Conservation (phyloP, 2,329 filamentous ascomycete species). For the Camptophora hylomeconis region DNA sequence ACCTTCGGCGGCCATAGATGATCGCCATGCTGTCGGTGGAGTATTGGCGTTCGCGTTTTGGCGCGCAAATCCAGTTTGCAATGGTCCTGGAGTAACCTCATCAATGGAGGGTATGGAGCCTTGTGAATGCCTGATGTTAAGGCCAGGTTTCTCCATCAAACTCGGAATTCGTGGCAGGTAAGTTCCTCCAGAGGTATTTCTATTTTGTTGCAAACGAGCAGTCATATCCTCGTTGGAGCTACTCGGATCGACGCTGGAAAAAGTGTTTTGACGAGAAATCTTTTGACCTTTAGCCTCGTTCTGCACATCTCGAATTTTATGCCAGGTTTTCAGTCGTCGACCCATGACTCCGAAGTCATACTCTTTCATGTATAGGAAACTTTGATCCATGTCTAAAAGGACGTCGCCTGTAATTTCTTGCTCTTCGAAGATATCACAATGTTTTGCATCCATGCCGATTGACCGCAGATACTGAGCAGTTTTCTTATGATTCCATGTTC, state of each 20-base stretch:
- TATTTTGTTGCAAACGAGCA: slow-evolving; percentile 26
- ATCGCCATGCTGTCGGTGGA: slow-evolving; percentile 31
- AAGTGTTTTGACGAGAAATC: neutral
- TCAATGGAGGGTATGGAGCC: neutral
- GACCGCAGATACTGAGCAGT: slow-evolving; percentile 85
- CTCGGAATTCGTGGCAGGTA: slow-evolving; percentile 32
- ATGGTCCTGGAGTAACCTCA: neutral
- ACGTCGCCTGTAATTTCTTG: slow-evolving; percentile 95
- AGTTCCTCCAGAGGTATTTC: slow-evolving; percentile 24
- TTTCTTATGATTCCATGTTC: slow-evolving; percentile 63
- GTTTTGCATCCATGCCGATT: slow-evolving; percentile 69
- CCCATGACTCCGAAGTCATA: slow-evolving; percentile 89
- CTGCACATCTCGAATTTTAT: slow-evolving; percentile 85
- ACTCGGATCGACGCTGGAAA: slow-evolving; percentile 9
- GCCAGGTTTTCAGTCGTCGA: slow-evolving; percentile 82
- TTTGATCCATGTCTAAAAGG: slow-evolving; percentile 85
- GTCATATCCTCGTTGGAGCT: slow-evolving; percentile 28
- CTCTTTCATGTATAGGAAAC: slow-evolving; percentile 87
- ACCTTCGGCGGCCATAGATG: slow-evolving; percentile 28
- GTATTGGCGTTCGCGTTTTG: slow-evolving; percentile 17
- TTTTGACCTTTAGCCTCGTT: slow-evolving; percentile 55
- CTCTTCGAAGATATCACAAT: slow-evolving; percentile 88
- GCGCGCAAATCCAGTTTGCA: slow-evolving; percentile 2
- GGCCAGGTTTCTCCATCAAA: slow-evolving; percentile 23
- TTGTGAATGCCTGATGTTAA: slow-evolving; percentile 16